Base-by-base conservation (phyloP, 257 asterid genomes). In the Paraleonurus japonicus region DNA sequence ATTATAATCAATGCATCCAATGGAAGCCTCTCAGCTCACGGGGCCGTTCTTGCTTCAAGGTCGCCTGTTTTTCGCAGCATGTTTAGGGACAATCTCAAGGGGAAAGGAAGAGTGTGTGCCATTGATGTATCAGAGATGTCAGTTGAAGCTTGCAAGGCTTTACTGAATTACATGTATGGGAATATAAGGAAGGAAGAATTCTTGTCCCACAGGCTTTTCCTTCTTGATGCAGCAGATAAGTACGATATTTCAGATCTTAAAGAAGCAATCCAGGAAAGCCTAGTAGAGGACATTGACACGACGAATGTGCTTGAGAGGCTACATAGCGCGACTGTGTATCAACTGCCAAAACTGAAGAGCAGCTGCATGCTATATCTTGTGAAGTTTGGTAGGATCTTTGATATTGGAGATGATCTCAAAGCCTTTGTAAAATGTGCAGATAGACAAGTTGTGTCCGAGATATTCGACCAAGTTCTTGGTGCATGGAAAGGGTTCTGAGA, bases 61-160 rank as follows among this genome's bases (percentile, higher is more conserved):
- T 94, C 99, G 1, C 93, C 95, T 13, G 96, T 94, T 41, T 91
- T 94, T 79, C 83, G 84, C 58, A 91, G 92, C 86, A 94, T 94
- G 99, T 91, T 94, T 81, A 80, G 87, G 4, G 97, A 89, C 67
- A 85, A 91, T 35, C 93, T 86, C 61, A 82, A 82, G 78, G 97
- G 93, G 81, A 89, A 87, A 78, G 92, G 86, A n/a, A n/a, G n/a
- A 60, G 23, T 80, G 41, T 87, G 93, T 0, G 76, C 83, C 39
- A 76, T 95, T 39, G 50, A 88, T 83, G 84, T 92, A 54, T 50
- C 90, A 0, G 98, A 92, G 76, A 89, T 95, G 97, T 88, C 99
- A 17, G 71, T 84, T 12, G 95, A 89, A 75, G 78, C 90, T 24
- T 91, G 99, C 71, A 85, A 80, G 54, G 92, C 97, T 62, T 81